phyloP scores from a whole-genome alignment of 2,329 filamentous ascomycete species.

The Capronia americana region DNA sequence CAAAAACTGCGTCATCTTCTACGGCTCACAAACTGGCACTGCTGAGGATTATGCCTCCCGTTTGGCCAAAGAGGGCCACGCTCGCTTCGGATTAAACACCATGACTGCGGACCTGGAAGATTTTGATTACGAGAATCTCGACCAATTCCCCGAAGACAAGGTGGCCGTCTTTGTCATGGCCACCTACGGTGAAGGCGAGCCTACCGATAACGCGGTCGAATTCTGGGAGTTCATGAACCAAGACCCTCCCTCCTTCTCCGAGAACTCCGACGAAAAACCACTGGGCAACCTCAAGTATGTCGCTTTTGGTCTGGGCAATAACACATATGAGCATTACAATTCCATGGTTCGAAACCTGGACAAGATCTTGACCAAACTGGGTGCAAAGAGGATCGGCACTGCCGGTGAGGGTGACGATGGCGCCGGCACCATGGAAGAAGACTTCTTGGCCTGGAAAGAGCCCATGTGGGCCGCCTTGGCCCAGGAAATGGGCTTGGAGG shows the following conservation, averaged over 20 bases:
- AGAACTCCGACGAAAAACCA: slow-evolving; percentile 65
- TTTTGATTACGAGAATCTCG: slow-evolving; percentile 94
- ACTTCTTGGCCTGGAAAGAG: slow-evolving; percentile 98
- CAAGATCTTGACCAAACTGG: slow-evolving; percentile 78
- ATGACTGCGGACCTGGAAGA: slow-evolving; percentile 99
- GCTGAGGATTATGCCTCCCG: slow-evolving; percentile 98
- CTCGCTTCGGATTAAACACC: slow-evolving; percentile 92
- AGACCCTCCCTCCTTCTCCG: slow-evolving; percentile 81
- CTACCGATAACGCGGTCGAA: slow-evolving; percentile 97
- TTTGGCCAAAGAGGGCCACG: slow-evolving; percentile 95
- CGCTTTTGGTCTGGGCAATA: slow-evolving; percentile 95
- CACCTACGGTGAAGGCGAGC: slow-evolving; percentile 97
- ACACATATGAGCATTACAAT: slow-evolving; percentile 99
- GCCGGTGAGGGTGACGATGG: slow-evolving; percentile 97
- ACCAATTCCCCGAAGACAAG: slow-evolving; percentile 86
- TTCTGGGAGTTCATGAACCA: slow-evolving; percentile 95
- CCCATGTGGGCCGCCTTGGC: slow-evolving; percentile 93
- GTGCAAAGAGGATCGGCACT: slow-evolving; percentile 80
- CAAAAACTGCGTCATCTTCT: slow-evolving; percentile 99
- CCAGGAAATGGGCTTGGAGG: slow-evolving; percentile 84
- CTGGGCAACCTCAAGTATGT: slow-evolving; percentile 89
- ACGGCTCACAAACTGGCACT: slow-evolving; percentile 96
- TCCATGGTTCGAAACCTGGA: slow-evolving; percentile 94
- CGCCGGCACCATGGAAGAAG: slow-evolving; percentile 99
- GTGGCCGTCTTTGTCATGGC: slow-evolving; percentile 93